Conservation (phyloP, 768 basidiomycete genomes). For the Calocera cornea region DNA sequence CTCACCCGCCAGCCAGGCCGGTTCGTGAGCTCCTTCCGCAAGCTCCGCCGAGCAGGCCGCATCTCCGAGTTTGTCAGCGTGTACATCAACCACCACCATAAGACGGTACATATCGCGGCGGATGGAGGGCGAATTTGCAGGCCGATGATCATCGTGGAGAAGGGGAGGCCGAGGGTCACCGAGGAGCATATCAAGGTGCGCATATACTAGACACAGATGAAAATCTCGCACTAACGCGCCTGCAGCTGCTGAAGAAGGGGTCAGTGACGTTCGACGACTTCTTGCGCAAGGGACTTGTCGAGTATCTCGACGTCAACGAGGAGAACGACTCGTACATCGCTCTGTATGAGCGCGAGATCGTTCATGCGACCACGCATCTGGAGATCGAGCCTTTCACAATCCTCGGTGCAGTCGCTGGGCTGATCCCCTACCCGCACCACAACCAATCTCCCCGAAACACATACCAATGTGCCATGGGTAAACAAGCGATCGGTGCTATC, state of each 20-base stretch:
- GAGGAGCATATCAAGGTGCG: constrained; percentile 66
- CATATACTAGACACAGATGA: neutral
- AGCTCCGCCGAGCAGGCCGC: constrained; percentile 77
- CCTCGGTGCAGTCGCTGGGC: constrained; percentile 91
- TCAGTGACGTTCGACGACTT: constrained; percentile 85
- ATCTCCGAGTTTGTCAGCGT: constrained; percentile 94
- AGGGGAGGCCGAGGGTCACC: constrained; percentile 58
- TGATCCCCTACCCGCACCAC: constrained; percentile 98
- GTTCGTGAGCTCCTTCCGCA: constrained; percentile 84
- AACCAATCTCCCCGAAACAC: constrained; percentile 99
- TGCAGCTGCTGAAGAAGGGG: constrained; percentile 65
- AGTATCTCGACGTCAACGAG: constrained; percentile 98
- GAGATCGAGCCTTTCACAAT: constrained; percentile 99
- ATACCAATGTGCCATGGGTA: constrained; percentile 99
- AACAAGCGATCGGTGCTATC: constrained; percentile 98
- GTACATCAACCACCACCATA: constrained; percentile 92
- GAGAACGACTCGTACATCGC: constrained; percentile 97
- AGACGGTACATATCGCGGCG: constrained; percentile 85
- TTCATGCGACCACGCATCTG: constrained; percentile 73
- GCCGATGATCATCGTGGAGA: constrained; percentile 92
- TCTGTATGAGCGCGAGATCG: constrained; percentile 80
- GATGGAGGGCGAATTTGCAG: constrained; percentile 97
- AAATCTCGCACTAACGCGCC: constrained; percentile 4
- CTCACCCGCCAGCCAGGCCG: constrained; percentile 71
- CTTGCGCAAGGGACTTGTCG: constrained; percentile 78